These are phyloP conservation scores for Phytophthora tubulina DNA, from an alignment of 352 stramenopile genomes.

Conservation along the genomic window DNA sequence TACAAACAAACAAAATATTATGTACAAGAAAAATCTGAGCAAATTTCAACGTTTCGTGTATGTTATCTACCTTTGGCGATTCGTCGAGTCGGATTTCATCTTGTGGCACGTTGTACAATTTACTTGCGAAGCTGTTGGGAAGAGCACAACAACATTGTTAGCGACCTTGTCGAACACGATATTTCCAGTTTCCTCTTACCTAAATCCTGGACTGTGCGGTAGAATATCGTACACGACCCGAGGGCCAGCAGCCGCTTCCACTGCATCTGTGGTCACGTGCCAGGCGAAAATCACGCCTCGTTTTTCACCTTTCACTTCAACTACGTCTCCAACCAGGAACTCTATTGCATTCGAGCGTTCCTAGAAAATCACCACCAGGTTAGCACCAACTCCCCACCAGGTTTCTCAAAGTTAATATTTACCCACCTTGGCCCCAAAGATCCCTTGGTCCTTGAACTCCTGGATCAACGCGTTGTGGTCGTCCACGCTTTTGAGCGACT, in stretches of 20 bases:
- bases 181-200: conserved; percentile 32
- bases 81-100: conserved; percentile 55
- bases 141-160: neutral
- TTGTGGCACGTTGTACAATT: conserved; percentile 69
- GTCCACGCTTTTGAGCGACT: conserved; percentile 61
- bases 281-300: conserved; percentile 74
- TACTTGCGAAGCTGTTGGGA: conserved; percentile 53
- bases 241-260: conserved; percentile 47
- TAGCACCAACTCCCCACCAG: conserved; percentile 3
- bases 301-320: conserved; percentile 63
- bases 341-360: conserved; percentile 56
- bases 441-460: conserved; percentile 51
- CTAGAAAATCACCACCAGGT: conserved; percentile 33
- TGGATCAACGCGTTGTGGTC: conserved; percentile 77
- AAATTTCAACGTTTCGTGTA: neutral
- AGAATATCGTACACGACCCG: conserved; percentile 78
- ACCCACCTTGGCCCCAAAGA: conserved; percentile 63
- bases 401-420: conserved; percentile 17
- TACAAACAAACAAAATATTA: conserved; percentile 25
- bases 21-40: no score
- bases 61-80: conserved; percentile 48
- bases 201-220: conserved; percentile 61
- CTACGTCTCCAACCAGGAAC: conserved; percentile 77
- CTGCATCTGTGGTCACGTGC: conserved; percentile 43
- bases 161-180: no score